A percentile compares a stretch with the other conserved stretches of the same genome.
Conservation (phyloP, 2,329 filamentous ascomycete species). For the Neonectria magnoliae region DNA sequence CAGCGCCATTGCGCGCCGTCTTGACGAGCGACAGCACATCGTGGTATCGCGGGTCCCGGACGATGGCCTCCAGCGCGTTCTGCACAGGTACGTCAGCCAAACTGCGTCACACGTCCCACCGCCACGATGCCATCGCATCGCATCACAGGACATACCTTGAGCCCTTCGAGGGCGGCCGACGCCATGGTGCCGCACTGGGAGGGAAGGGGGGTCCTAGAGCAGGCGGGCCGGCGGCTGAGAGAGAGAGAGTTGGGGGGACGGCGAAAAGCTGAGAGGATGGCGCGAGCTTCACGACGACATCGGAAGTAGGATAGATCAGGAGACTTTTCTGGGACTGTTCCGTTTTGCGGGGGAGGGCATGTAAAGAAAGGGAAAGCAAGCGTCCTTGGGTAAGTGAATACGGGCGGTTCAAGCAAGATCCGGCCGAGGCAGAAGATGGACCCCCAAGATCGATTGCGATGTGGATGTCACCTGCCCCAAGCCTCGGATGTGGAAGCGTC, state of each 20-base stretch:
- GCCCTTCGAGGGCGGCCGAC: constrained; percentile 39
- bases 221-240: constrained; percentile 4
- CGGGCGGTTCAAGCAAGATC: neutral
- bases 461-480: constrained; percentile 29
- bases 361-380: constrained; percentile 1
- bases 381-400: neutral
- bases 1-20: constrained; percentile 93
- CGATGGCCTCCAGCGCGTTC: constrained; percentile 77
- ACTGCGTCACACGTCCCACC: neutral
- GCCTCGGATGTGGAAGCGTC: constrained; percentile 27
- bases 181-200: constrained; percentile 37
- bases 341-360: neutral
- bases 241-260: neutral
- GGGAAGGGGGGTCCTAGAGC: neutral
- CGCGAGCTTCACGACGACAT: constrained; percentile 11
- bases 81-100: constrained; percentile 46
- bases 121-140: neutral
- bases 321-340: neutral
- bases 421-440: constrained; percentile 11
- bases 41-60: constrained; percentile 86
- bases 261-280: constrained; percentile 11
- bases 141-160: constrained; percentile 41
- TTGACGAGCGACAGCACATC: constrained; percentile 88
- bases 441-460: constrained; percentile 18
- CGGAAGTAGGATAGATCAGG: neutral